phyloP scores from a whole-genome alignment of 306 rosid species.

The Vigna reflexopilosa region DNA sequence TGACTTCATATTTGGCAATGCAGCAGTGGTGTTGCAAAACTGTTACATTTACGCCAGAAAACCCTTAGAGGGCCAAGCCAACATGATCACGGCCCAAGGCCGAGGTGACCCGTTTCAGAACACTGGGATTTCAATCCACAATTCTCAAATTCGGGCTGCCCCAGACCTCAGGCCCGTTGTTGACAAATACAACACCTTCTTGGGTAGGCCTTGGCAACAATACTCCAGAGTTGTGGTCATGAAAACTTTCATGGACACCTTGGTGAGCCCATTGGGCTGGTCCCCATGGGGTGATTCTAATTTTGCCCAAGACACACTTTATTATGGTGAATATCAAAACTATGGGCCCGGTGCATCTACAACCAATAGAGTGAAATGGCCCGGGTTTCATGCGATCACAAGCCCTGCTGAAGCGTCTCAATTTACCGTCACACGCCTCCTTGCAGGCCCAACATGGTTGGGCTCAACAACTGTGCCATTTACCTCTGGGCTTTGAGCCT shows the following conservation, averaged over 20 bases:
- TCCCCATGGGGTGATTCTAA: constrained; percentile 56
- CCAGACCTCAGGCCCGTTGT: constrained; percentile 62
- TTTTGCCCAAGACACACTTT: constrained; percentile 61
- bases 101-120: constrained; percentile 82
- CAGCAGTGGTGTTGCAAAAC: constrained; percentile 77
- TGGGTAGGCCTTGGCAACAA: constrained; percentile 89
- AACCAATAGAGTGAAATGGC: constrained; percentile 62
- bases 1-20: constrained; percentile 89
- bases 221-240: constrained; percentile 68
- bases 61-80: constrained; percentile 81
- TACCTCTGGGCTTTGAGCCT: constrained; percentile 50
- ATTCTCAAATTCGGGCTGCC: constrained; percentile 66
- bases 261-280: constrained; percentile 83
- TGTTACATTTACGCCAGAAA: constrained; percentile 63
- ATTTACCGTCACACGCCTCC: constrained; percentile 64
- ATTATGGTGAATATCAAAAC: constrained; percentile 70
- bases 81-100: constrained; percentile 89
- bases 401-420: constrained; percentile 54
- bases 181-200: constrained; percentile 50
- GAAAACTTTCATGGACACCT: constrained; percentile 59
- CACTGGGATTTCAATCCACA: constrained; percentile 69
- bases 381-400: constrained; percentile 66
- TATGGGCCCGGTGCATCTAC: constrained; percentile 75
- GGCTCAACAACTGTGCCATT: constrained; percentile 75
- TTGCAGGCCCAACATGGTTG: constrained; percentile 76